Percentiles rank a stretch among this genome's conserved stretches.
phyloP scores from a whole-genome alignment of 2,329 filamentous ascomycete species.

The Didymella exigua region DNA sequence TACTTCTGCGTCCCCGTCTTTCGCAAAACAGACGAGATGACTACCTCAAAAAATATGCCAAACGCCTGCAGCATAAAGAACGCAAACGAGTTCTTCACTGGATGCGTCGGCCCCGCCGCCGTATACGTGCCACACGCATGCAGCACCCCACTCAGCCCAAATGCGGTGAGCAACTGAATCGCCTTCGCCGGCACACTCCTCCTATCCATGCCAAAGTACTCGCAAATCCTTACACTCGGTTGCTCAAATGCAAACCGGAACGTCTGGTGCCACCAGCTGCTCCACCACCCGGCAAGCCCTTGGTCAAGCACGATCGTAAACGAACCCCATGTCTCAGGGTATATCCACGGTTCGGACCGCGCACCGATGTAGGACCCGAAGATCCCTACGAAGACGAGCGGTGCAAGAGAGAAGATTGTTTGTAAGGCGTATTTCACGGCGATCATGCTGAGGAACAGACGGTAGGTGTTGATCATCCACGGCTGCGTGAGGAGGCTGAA shows the following conservation, averaged over 20 bases:
- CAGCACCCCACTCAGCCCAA: conserved; percentile 69
- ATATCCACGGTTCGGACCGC: conserved; percentile 65
- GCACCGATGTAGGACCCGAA: conserved; percentile 66
- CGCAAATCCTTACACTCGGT: conserved; percentile 58
- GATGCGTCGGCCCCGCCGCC: conserved; percentile 58
- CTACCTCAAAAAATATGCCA: conserved; percentile 66
- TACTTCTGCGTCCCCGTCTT: conserved; percentile 38
- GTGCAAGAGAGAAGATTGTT: conserved; percentile 64
- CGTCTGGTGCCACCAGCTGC: conserved; percentile 87
- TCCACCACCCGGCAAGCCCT: conserved; percentile 83
- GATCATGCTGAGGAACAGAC: conserved; percentile 61
- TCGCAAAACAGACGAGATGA: conserved; percentile 34
- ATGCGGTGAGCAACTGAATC: conserved; percentile 60
- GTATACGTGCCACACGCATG: conserved; percentile 75
- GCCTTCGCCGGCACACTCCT: conserved; percentile 46
- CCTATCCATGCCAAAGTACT: conserved; percentile 34
- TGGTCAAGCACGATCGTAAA: conserved; percentile 64
- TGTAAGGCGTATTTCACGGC: conserved; percentile 66
- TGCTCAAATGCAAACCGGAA: conserved; percentile 75
- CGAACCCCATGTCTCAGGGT: conserved; percentile 63
- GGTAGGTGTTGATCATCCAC: conserved; percentile 59
- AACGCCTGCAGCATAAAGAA: conserved; percentile 77
- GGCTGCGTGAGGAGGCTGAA: conserved; percentile 51
- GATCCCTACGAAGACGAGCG: conserved; percentile 64
- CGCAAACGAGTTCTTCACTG: conserved; percentile 58